Conservation (phyloP, 176 grass and related monocot genomes). For the Aechmea fasciata region DNA sequence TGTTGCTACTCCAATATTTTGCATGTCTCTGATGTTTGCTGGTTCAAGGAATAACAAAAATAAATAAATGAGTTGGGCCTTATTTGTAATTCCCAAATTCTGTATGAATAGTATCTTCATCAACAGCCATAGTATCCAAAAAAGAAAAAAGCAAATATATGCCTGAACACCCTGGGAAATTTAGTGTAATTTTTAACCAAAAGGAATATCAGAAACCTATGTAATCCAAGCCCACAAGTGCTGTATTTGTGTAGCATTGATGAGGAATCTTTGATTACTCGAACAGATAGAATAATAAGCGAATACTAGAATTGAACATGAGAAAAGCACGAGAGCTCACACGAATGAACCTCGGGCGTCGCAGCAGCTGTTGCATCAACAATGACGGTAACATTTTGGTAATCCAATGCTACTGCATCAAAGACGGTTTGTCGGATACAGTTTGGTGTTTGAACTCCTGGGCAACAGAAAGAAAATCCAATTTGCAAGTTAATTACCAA, state of each 20-base stretch:
- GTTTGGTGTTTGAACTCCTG: slow-evolving; percentile 93
- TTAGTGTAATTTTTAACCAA: not conserved
- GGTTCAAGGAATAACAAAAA: not conserved
- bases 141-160: too few species aligned
- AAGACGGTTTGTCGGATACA: slow-evolving; percentile 90
- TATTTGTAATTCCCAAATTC: not conserved
- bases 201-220: not conserved
- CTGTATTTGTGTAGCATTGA: not conserved
- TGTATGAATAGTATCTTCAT: too few species aligned
- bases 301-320: not conserved
- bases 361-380: slow-evolving; percentile 84
- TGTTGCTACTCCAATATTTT: slow-evolving; percentile 62
- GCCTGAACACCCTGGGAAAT: too few species aligned
- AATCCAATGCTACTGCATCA: slow-evolving; percentile 83
- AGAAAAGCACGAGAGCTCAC: slow-evolving; percentile 33
- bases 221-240: not conserved
- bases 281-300: not conserved
- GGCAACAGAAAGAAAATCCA: not conserved
- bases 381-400: slow-evolving; percentile 60
- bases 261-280: not conserved
- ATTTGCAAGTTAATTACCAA: not conserved
- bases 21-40: slow-evolving; percentile 87
- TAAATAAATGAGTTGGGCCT: not conserved
- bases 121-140: too few species aligned
- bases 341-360: slow-evolving; percentile 70